These are phyloP conservation scores for Dioscorea cayenensis DNA, from an alignment of 116 monocot species.

Conservation along the genomic window DNA sequence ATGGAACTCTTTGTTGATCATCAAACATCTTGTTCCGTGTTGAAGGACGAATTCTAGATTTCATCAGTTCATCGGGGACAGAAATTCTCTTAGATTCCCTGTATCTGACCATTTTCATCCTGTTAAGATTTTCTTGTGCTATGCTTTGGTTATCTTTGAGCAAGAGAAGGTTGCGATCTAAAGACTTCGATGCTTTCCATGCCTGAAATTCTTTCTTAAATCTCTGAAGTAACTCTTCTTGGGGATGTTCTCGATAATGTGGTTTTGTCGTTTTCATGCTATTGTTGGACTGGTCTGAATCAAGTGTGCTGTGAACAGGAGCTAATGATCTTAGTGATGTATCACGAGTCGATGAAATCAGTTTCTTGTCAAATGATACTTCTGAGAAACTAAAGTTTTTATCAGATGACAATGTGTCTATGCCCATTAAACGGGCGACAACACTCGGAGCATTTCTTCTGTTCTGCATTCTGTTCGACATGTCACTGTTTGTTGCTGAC, in stretches of 20 bases:
- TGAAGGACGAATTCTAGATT: conserved; percentile 15
- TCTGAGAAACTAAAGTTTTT: conserved; percentile 9
- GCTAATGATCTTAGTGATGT: conserved; percentile 5
- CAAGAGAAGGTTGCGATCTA: conserved; percentile 8
- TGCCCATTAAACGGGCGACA: conserved; percentile 83
- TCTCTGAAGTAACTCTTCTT: conserved; percentile 72
- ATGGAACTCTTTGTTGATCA: neutral
- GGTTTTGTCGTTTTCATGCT: conserved; percentile 20
- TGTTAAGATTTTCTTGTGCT: conserved; percentile 46
- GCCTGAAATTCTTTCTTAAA: conserved; percentile 92
- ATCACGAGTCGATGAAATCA: conserved; percentile 1
- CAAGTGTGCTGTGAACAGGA: conserved; percentile 12
- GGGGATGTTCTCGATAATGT: conserved; percentile 57
- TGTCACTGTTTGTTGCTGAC: conserved; percentile 43
- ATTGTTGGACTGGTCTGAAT: conserved; percentile 11
- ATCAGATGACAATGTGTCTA: conserved; percentile 50
- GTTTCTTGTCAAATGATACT: conserved; percentile 22
- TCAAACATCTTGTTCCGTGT: neutral
- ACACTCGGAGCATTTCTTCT: conserved; percentile 38
- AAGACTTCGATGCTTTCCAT: conserved; percentile 55
- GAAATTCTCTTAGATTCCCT: conserved; percentile 2
- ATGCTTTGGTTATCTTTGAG: conserved; percentile 27
- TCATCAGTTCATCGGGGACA: conserved; percentile 12
- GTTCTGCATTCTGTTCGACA: conserved; percentile 13
- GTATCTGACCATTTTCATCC: conserved; percentile 27